Base-by-base conservation (phyloP, 2,329 filamentous ascomycete genomes). In the Pseudovirgaria hyperparasitica region DNA sequence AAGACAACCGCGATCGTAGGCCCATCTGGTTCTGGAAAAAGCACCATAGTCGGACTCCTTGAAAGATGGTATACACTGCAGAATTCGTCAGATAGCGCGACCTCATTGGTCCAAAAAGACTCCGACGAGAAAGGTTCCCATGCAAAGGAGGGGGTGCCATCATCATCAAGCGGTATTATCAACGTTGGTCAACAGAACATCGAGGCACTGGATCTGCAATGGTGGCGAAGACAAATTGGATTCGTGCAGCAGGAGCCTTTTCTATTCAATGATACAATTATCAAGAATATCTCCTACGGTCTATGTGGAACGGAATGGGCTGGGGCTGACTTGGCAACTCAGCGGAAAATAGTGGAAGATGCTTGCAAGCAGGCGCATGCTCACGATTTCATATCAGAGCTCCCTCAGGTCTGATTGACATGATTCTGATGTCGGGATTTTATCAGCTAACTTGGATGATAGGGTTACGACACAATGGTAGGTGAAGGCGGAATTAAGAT, bases 401-500 rank as follows among this genome's bases (percentile, higher is more conserved):
- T 56, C 9, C 52, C 52, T 4, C 30, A 31, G 13, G 34, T 34
- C 21, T 26, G 31, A 25, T n/a, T 16, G 19, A 21, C n/a, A 9
- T 7, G 7, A 26, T 26, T 9, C 19, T 23, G 12, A 25, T 21
- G n/a, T n/a, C n/a, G 9, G 19, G 4, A 7, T 14, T 23, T 3
- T 16, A 22, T 16, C 10, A 16, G 12, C 8, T 19, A 21, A 25
- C n/a, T 19, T 17, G n/a, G n/a, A 5, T 19, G 22, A 25, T 4
- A 80, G 58, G 70, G 72, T 2, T 86, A 86, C 43, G 65, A 77
- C 4, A 84, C 82, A 0, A 54, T 68, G 6, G 81, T 90, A 2
- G 82, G 82, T 2, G 81, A 87, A 43, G 69, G 69, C 16, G 82
- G 82, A 4, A 76, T 78, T 25, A 82, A 81, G 45, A 58, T 92